Conservation (phyloP, 2,329 filamentous ascomycete genomes). For the Geosmithia flava region DNA sequence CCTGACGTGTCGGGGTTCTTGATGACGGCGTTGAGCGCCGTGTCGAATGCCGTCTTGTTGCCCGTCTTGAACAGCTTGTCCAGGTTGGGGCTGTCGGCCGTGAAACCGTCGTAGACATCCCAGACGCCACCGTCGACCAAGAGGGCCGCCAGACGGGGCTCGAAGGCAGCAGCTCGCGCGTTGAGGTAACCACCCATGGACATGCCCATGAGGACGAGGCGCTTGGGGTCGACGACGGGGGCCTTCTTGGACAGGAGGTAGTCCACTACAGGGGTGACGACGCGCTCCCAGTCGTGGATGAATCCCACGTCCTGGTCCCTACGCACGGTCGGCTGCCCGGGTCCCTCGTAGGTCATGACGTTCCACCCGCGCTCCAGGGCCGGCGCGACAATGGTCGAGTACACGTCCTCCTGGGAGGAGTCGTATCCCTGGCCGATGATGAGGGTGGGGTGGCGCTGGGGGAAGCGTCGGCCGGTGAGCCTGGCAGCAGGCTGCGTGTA, state of each 20-base stretch:
- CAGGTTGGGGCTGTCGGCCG: background rate
- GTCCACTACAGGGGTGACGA: slow-evolving; percentile 26
- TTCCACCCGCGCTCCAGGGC: slow-evolving; percentile 26
- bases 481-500: slow-evolving; percentile 6
- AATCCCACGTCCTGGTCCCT: slow-evolving; percentile 28
- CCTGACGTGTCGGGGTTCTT: slow-evolving; percentile 6
- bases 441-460: slow-evolving; percentile 14
- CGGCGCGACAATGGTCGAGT: slow-evolving; percentile 15
- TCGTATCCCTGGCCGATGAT: slow-evolving; percentile 25
- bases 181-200: slow-evolving; percentile 28
- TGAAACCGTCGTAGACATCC: slow-evolving; percentile 9
- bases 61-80: slow-evolving; percentile 4
- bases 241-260: slow-evolving; percentile 12
- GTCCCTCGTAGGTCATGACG: slow-evolving; percentile 31
- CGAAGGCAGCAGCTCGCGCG: slow-evolving; percentile 27
- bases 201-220: slow-evolving; percentile 23
- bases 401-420: slow-evolving; percentile 23
- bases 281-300: slow-evolving; percentile 28
- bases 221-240: slow-evolving; percentile 14
- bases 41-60: slow-evolving; percentile 7
- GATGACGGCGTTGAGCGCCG: background rate
- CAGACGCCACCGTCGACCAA: slow-evolving; percentile 24
- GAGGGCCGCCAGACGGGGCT: slow-evolving; percentile 24
- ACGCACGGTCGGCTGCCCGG: slow-evolving; percentile 27
- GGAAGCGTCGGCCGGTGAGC: slow-evolving; percentile 1